Percentiles rank a stretch among this genome's conserved stretches.
phyloP scores from a whole-genome alignment of 2,329 filamentous ascomycete species.

The Aureobasidium uvarum region DNA sequence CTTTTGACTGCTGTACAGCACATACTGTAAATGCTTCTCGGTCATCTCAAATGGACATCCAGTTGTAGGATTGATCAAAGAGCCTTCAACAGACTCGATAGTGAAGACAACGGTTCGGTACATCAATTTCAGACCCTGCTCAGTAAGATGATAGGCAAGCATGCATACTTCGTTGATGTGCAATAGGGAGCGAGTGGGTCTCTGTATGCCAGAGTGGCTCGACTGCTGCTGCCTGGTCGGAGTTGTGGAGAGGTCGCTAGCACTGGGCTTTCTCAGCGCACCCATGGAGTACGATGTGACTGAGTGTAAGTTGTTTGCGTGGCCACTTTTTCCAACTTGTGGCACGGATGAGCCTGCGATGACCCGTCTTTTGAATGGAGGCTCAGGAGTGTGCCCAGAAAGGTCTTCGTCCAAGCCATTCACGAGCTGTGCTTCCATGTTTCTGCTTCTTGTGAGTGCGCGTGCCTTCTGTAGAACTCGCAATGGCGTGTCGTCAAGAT shows the following conservation, averaged over 20 bases:
- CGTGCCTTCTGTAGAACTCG: neutral
- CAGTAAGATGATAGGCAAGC: conserved; percentile 12
- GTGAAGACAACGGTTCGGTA: neutral
- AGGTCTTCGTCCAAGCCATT: neutral
- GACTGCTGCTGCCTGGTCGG: neutral
- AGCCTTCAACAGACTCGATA: neutral
- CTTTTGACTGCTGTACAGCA: neutral
- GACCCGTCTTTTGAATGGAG: neutral
- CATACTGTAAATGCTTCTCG: neutral
- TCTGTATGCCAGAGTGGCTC: neutral
- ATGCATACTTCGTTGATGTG: conserved; percentile 1
- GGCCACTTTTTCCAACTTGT: no score
- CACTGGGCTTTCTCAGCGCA: no score
- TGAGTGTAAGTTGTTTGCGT: neutral
- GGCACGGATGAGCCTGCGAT: neutral
- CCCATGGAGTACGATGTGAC: no score
- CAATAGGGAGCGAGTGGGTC: neutral
- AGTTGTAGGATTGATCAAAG: neutral
- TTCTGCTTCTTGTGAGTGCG: neutral
- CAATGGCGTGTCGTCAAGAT: neutral
- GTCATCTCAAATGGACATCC: neutral
- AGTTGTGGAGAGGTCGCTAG: neutral
- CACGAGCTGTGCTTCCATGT: neutral
- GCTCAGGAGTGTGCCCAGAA: neutral
- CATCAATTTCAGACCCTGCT: neutral